Conservation (phyloP, 441 rosid species). For the Rhodomyrtus psidioides region DNA sequence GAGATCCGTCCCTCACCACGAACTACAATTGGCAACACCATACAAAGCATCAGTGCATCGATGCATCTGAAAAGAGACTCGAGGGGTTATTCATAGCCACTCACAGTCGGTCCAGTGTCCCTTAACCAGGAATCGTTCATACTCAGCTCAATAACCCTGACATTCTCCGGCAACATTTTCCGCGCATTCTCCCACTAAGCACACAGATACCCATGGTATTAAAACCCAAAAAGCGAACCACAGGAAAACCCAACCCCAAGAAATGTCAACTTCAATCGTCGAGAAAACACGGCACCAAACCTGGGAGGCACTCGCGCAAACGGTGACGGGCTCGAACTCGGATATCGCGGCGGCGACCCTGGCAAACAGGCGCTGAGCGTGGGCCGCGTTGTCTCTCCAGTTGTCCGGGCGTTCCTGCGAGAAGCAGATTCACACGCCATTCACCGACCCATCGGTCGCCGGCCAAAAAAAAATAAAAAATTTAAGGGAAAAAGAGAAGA, state of each 20-base stretch:
- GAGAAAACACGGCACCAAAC: constrained; percentile 15
- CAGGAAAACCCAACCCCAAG: background rate
- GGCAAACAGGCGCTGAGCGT: constrained; percentile 50
- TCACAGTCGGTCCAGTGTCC: constrained; percentile 90
- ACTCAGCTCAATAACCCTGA: constrained; percentile 86
- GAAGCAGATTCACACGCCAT: background rate
- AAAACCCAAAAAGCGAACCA: background rate
- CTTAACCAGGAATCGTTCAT: constrained; percentile 96
- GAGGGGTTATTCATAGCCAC: background rate
- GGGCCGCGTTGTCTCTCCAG: constrained; percentile 69
- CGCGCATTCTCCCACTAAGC: constrained; percentile 82
- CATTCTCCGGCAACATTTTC: constrained; percentile 51
- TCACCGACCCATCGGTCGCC: background rate
- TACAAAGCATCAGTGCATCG: background rate
- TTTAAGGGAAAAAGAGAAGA: background rate
- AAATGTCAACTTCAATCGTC: background rate
- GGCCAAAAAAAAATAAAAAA: no score
- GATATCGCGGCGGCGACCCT: constrained; percentile 73
- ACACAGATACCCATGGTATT: background rate
- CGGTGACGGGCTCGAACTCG: constrained; percentile 71
- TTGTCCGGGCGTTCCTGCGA: constrained; percentile 85
- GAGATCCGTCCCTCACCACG: constrained; percentile 34
- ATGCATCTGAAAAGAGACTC: background rate
- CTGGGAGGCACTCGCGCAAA: constrained; percentile 81
- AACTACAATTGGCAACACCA: constrained; percentile 27